Percentiles rank a stretch among this genome's conserved stretches.
phyloP scores from a whole-genome alignment of 345 rosid species.

The Eucalyptus tenuipes region DNA sequence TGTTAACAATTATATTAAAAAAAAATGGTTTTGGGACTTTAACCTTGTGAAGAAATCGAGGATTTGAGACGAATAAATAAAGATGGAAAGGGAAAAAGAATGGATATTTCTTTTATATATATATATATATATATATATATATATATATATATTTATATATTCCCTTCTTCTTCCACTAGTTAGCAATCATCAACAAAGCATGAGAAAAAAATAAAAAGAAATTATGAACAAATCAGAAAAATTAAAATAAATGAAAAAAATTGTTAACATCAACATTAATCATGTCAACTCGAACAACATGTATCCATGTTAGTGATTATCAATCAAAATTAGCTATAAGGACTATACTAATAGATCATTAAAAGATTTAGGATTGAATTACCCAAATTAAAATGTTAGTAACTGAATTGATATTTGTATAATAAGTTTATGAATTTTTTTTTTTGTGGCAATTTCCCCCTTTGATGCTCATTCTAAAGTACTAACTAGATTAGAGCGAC shows the following conservation, averaged over 20 bases:
- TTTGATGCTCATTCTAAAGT: background rate
- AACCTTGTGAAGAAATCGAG: background rate
- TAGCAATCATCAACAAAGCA: background rate
- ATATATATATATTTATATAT: too few relatives aligned
- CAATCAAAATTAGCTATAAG: background rate
- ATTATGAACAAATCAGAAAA: background rate
- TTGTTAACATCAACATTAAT: rapidly evolving
- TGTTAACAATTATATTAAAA: background rate
- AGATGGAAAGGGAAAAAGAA: background rate
- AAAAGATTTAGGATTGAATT: background rate
- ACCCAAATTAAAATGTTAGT: too few relatives aligned
- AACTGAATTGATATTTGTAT: background rate
- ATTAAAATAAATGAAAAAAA: background rate
- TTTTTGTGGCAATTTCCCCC: background rate
- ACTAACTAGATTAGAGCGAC: background rate
- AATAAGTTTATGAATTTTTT: background rate
- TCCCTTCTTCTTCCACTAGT: background rate
- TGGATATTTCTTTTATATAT: too few relatives aligned
- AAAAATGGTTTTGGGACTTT: background rate
- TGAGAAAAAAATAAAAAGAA: background rate
- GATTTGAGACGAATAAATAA: background rate
- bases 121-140: too few relatives aligned
- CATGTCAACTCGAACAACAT: rapidly evolving
- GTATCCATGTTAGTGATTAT: background rate
- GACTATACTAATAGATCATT: rapidly evolving